Evolutionary conservation across 2,329 filamentous ascomycete genomes (phyloP), one percentile per base, ranked within the genome.

Genomic region (Epichloe gansuensis): DNA sequence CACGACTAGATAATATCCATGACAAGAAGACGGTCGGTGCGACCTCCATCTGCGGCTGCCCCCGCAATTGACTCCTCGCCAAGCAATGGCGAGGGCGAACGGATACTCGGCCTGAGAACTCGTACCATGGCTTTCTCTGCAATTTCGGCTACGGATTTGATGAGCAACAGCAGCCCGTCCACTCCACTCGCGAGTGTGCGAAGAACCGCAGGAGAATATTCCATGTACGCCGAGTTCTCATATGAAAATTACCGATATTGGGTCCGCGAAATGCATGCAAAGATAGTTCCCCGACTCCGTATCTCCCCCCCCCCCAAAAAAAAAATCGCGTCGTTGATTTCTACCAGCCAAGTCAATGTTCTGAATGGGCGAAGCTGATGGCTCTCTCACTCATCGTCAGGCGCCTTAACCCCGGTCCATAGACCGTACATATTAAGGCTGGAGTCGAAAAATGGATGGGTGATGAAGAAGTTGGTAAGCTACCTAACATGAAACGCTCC

Each of bases 401-500:
- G 42, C 49, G 34, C 9, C 49, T 43, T 36, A 13, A 25, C 36
- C 47, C 35, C 25, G 34, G 50, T 42, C 45, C 45, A 43, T 34
- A 43, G 46, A 8, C 27, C 4, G 15, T 21, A 25, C 11, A 39
- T 34, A 17, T 17, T 17, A 34, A 12, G 36, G 17, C 47, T 49
- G 45, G 39, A 52, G 27, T 38, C 36, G 13, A 31, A 27, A 49
- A 34, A 44, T 15, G 27, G 47, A 21, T 44, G 31, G 39, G 3
- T n/a, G 25, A 25, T 39, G 31, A 42, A 42, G 39, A 36, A 47
- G 43, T 8, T 11, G 31, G 31, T 17, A 47, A 40, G 57, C 64
- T 66, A 65, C 62, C 67, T 62, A 69, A 66, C 60, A 56, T 74
- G 73, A 76, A 76, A 76, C 73, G 61, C 63, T 67, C 67, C 71